phyloP scores from a whole-genome alignment of 805 yeast genomes.

The Brettanomyces anomalus region DNA sequence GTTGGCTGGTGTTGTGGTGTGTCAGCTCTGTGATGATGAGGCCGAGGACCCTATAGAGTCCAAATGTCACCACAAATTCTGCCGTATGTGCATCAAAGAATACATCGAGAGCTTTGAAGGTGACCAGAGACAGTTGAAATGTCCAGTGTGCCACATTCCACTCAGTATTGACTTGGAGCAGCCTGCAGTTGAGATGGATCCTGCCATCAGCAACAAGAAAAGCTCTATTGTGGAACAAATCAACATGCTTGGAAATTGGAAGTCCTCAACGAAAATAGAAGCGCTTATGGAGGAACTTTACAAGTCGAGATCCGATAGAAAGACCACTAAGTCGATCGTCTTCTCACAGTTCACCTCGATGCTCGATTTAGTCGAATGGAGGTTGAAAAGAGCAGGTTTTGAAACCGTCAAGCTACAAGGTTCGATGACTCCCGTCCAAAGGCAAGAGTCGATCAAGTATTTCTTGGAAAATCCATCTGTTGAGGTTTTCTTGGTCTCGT shows the following conservation, averaged over 20 bases:
- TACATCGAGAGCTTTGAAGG: slow-evolving; percentile 79
- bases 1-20: slow-evolving; percentile 52
- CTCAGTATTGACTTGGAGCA: slow-evolving; percentile 83
- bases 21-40: slow-evolving; percentile 94
- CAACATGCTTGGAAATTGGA: slow-evolving; percentile 82
- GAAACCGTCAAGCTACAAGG: slow-evolving; percentile 92
- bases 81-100: slow-evolving; percentile 87
- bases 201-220: slow-evolving; percentile 41
- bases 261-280: slow-evolving; percentile 92
- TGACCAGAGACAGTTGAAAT: slow-evolving; percentile 47
- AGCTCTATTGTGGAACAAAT: slow-evolving; percentile 81
- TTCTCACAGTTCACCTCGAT: slow-evolving; percentile 86
- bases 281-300: slow-evolving; percentile 92
- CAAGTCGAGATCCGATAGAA: slow-evolving; percentile 73
- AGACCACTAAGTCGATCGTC: slow-evolving; percentile 90
- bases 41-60: slow-evolving; percentile 97
- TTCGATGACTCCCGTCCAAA: slow-evolving; percentile 91
- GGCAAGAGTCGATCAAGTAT: slow-evolving; percentile 83
- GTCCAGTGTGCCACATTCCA: slow-evolving; percentile 96
- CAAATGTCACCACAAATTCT: slow-evolving; percentile 87
- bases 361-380: slow-evolving; percentile 95
- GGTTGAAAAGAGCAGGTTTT: slow-evolving; percentile 90
- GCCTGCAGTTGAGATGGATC: slow-evolving; percentile 68
- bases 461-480: slow-evolving; percentile 90
- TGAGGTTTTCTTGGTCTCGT: slow-evolving; percentile 87